Conservation (phyloP, 2,329 filamentous ascomycete species). For the Lasiodiplodia citricola region DNA sequence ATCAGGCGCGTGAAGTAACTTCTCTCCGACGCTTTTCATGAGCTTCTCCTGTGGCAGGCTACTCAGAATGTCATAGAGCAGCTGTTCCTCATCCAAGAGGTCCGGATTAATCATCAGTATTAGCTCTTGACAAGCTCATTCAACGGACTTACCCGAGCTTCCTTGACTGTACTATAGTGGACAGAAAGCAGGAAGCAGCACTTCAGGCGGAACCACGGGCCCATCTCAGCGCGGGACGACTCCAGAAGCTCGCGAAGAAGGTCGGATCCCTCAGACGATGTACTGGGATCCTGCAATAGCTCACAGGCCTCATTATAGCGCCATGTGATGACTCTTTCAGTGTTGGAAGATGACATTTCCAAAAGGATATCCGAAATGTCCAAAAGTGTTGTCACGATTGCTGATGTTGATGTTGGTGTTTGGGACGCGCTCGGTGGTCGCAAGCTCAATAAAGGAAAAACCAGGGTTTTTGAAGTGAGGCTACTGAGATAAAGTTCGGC, state of each 20-base stretch:
- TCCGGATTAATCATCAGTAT: neutral
- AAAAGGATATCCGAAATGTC: neutral
- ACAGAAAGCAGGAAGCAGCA: neutral
- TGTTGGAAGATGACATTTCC: neutral
- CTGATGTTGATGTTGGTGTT: no score
- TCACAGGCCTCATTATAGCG: neutral
- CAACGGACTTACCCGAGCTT: neutral
- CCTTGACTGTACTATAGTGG: no score
- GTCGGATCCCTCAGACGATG: neutral
- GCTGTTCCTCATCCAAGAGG: neutral
- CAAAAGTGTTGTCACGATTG: neutral
- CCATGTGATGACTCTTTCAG: fast-evolving
- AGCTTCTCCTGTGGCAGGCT: neutral
- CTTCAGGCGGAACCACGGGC: neutral
- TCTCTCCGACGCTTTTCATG: neutral
- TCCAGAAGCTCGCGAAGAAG: neutral
- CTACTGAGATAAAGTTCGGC: no score
- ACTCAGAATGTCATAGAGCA: neutral
- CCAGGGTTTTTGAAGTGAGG: no score
- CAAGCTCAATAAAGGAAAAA: no score
- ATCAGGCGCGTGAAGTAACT: neutral
- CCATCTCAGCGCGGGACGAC: neutral
- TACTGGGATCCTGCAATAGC: neutral
- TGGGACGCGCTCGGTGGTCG: no score
- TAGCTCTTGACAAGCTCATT: neutral